Evolutionary conservation across 2,329 filamentous ascomycete genomes (phyloP).

Genomic region (Botrytis paeoniae): DNA sequence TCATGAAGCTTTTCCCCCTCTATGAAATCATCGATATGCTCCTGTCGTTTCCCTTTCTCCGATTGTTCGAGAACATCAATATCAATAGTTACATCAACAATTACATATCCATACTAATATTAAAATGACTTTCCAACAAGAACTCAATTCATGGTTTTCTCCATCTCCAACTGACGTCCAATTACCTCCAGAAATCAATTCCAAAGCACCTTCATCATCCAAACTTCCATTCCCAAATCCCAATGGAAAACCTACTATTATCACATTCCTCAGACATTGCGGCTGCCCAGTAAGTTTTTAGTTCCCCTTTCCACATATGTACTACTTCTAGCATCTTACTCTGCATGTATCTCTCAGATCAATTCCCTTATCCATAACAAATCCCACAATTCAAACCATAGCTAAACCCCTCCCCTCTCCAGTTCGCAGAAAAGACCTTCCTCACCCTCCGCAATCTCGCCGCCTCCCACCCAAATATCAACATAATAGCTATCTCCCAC

Average conservation of each 20-base stretch:
- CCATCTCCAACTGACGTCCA: slow-evolving; percentile 40
- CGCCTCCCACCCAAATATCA: slow-evolving; percentile 46
- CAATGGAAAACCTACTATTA: slow-evolving; percentile 53
- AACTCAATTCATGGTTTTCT: slow-evolving; percentile 33
- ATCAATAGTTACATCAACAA: neutral
- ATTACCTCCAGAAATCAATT: slow-evolving; percentile 50
- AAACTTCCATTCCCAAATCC: slow-evolving; percentile 51
- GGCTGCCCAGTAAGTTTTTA: slow-evolving; percentile 64
- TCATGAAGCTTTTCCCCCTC: slow-evolving; percentile 11
- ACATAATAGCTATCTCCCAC: slow-evolving; percentile 63
- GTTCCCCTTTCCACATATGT: neutral
- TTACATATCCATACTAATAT: neutral
- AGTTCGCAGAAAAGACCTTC: slow-evolving; percentile 62
- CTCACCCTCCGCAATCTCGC: slow-evolving; percentile 52
- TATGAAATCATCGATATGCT: slow-evolving; percentile 4
- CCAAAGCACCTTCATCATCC: slow-evolving; percentile 53
- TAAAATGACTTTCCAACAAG: slow-evolving; percentile 36
- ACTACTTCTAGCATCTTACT: too few species aligned
- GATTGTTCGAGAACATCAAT: neutral
- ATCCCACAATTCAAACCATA: neutral
- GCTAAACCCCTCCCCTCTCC: slow-evolving; percentile 2
- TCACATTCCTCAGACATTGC: slow-evolving; percentile 70
- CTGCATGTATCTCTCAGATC: too few species aligned
- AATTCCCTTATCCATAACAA: neutral
- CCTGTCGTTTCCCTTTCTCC: neutral